Base-by-base conservation (phyloP, 306 rosid genomes). In the Parietaria judaica region DNA sequence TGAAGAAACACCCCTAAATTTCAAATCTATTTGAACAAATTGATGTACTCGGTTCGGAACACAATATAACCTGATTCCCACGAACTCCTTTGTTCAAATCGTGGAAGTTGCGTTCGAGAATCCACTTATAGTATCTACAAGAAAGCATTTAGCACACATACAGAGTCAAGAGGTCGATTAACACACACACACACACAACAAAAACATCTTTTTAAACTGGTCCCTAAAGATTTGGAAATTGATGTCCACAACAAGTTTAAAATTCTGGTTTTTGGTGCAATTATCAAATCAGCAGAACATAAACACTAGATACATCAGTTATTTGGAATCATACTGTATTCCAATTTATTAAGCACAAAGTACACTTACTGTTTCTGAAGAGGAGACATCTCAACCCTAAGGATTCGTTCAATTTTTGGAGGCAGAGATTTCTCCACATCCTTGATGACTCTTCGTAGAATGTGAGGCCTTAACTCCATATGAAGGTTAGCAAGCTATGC, bases 371-470 rank as follows among this genome's bases (percentile, higher is more conserved):
- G 99, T 76, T 94, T 94, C 80, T 94, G 99, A 72, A 94, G 95
- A 17, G 97, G 99, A 68, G 99, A 94, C 99, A 94, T 94, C 79
- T 94, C 99, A 66, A 94, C 89, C 80, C 99, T 77, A 60, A 94
- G 95, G 66, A 94, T 86, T 55, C 99, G 94, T 84, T 94, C 99
- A 66, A 94, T 86, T 80, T 94, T 94, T 4, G 99, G 99, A 67
- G 99, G 99, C 79, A 94, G 78, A 14, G 99, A 94, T 79, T 94
- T 94, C 76, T 94, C 99, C n/a, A 94, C 99, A 56, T 94, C 99
- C 77, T 94, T 94, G 56, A 94, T 94, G 69, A 94, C 95, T 81
- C 99, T 83, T 60, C 99, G 84, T 53, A 94, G 99, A 72, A 94
- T 94, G 78, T 94, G 99, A 69, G 99, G 99, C 74, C 88, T 88